Conservation (phyloP, 371 early-diverging fungal species). For the Mucor piriformis region DNA sequence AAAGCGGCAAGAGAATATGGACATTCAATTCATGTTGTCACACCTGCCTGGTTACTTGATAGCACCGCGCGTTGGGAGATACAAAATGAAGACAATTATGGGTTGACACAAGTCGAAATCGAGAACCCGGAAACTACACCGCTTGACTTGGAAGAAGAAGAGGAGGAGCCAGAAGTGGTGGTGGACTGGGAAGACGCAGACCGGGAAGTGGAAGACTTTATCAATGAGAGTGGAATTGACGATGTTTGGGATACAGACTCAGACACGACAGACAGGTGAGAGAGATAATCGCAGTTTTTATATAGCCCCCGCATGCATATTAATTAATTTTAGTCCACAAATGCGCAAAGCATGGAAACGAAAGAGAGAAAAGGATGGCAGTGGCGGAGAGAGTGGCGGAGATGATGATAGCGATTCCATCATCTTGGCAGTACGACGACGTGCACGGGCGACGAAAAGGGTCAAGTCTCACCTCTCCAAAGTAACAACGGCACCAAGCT, state of each 20-base stretch:
- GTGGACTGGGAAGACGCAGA: conserved; percentile 62
- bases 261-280: conserved; percentile 29
- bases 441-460: conserved; percentile 1
- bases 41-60: conserved; percentile 66
- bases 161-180: conserved; percentile 49
- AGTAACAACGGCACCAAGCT: conserved; percentile 28
- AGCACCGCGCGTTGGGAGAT: conserved; percentile 60
- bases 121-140: conserved; percentile 40
- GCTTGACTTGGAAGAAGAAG: conserved; percentile 37
- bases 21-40: conserved; percentile 52
- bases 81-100: conserved; percentile 58
- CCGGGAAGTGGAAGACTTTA: conserved; percentile 61
- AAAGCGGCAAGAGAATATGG: conserved; percentile 52
- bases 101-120: conserved; percentile 31
- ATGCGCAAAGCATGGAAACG: conserved; percentile 4
- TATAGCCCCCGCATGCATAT: not conserved
- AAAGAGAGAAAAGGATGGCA: conserved; percentile 19
- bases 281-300: conserved; percentile 6
- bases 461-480: conserved; percentile 39
- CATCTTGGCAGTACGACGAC: conserved; percentile 19
- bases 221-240: conserved; percentile 62
- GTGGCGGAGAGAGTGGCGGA: conserved; percentile 30
- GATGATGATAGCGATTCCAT: conserved; percentile 24
- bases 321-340: conserved; percentile 2
- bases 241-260: conserved; percentile 51